Base-by-base conservation (phyloP, 495 filamentous ascomycete genomes). In the Aspergillus bridgeri region DNA sequence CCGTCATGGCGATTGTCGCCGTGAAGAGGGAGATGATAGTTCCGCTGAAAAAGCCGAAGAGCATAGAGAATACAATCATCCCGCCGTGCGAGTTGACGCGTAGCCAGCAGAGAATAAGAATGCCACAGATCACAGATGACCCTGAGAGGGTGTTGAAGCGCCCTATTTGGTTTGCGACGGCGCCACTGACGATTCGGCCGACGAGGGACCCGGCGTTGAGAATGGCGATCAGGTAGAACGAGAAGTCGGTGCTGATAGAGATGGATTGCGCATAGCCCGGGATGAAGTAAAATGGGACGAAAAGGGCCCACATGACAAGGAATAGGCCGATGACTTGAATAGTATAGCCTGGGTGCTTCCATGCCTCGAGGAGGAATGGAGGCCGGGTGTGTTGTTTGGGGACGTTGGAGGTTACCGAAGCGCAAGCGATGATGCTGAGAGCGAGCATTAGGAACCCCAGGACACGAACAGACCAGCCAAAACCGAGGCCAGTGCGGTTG, bases 401-500 rank as follows among this genome's bases (percentile, higher is more conserved):
- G 11, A 43, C 48, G 42, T 47, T 54, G 2, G 54, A 44, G 15
- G 23, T 33, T 7, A 84, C 58, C 9, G 69, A 54, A 1, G 79
- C 6, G 48, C 66, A 66, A 44, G 80, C 71, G 13, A 81, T 63
- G 1, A 54, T 46, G 44, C 82, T 63, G 7, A 73, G 69, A 0
- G 58, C 72, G 0, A 87, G 61, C 62, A 82, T 79, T 44, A 90
- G 76, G 66, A 89, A 86, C 1, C 80, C 89, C 48, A 88, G 68
- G 6, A 79, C 70, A 42, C 88, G 75, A 15, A 89, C 78, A 1
- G 86, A 82, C 86, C 86, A 87, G 2, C 74, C 68, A 65, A 90
- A 90, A 0, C 59, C 53, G 17, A 64, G 48, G 3, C 42, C 51
- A 6, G 57, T 53, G 22, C 45, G 27, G 20, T 68, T 47, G 21